Evolutionary conservation across 345 rosid genomes (phyloP).

Genomic region (Aegle marmelos): DNA sequence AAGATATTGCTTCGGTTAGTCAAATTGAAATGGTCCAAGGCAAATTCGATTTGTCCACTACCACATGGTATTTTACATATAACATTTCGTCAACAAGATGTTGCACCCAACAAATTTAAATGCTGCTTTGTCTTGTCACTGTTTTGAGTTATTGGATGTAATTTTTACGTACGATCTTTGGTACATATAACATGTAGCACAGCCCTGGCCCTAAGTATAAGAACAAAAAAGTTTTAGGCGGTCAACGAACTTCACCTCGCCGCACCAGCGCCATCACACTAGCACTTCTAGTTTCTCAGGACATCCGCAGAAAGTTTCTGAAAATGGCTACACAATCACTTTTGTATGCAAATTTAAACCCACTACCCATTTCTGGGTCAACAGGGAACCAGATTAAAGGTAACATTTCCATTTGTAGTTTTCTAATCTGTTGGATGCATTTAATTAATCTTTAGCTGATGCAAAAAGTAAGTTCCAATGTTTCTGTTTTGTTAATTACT

Average conservation of each 20-base stretch:
- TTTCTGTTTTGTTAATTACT: not conserved
- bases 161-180: too few species aligned
- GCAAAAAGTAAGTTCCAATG: not conserved
- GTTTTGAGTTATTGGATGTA: too few species aligned
- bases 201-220: too few species aligned
- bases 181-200: too few species aligned
- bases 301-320: not conserved
- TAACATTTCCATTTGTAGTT: not conserved
- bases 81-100: too few species aligned
- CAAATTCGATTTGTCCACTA: not conserved
- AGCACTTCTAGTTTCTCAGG: not conserved
- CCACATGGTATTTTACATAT: not conserved
- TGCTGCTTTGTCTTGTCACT: too few species aligned
- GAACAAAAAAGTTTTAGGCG: too few species aligned
- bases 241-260: not conserved
- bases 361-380: slow-evolving; percentile 13
- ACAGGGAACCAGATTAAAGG: slow-evolving; percentile 18
- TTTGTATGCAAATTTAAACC: slow-evolving; percentile 3
- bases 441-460: not conserved
- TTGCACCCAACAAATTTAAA: too few species aligned
- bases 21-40: not conserved
- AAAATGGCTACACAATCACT: slow-evolving; percentile 16
- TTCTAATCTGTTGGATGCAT: not conserved
- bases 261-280: too few species aligned
- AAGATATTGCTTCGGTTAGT: not conserved